These are phyloP conservation scores for Ramalina intermedia DNA, from an alignment of 495 filamentous ascomycete species.

Conservation along the genomic window DNA sequence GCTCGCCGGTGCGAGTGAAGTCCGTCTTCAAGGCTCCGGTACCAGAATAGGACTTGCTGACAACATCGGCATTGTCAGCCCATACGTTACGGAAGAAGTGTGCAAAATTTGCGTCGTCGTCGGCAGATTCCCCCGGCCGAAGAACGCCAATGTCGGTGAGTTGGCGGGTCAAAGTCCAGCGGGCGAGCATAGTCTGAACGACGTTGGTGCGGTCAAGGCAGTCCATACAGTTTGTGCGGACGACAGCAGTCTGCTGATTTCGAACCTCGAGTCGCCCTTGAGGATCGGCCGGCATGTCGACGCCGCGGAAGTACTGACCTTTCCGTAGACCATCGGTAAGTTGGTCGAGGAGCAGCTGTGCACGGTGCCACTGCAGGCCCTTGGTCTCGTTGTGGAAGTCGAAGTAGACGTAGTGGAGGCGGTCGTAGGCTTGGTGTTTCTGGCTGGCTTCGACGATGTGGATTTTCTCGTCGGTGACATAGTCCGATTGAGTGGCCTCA, in stretches of 20 bases:
- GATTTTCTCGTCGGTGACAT: slow-evolving; percentile 61
- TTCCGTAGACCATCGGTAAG: slow-evolving; percentile 53
- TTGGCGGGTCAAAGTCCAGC: slow-evolving; percentile 74
- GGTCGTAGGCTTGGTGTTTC: slow-evolving; percentile 52
- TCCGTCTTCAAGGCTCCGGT: slow-evolving; percentile 95
- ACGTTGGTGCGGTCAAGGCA: slow-evolving; percentile 97
- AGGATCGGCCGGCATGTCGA: slow-evolving; percentile 61
- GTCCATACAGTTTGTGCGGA: slow-evolving; percentile 98
- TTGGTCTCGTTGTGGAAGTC: slow-evolving; percentile 98
- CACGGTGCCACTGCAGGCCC: slow-evolving; percentile 82
- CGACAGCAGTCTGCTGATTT: slow-evolving; percentile 66
- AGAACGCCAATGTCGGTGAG: slow-evolving; percentile 70
- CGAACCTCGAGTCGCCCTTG: slow-evolving; percentile 63
- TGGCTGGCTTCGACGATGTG: slow-evolving; percentile 53
- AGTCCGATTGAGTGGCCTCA: slow-evolving; percentile 43
- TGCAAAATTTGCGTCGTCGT: slow-evolving; percentile 65
- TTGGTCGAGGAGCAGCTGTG: slow-evolving; percentile 69
- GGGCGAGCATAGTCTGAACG: slow-evolving; percentile 86
- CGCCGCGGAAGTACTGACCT: slow-evolving; percentile 85
- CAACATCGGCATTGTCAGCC: slow-evolving; percentile 95
- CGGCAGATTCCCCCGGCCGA: slow-evolving; percentile 48
- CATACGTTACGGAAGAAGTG: slow-evolving; percentile 85
- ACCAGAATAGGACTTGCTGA: slow-evolving; percentile 82
- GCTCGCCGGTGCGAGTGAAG: slow-evolving; percentile 75
- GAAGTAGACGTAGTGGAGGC: slow-evolving; percentile 90